Evolutionary conservation across 768 basidiomycete genomes (phyloP).

Genomic region (Pisolithus orientalis): DNA sequence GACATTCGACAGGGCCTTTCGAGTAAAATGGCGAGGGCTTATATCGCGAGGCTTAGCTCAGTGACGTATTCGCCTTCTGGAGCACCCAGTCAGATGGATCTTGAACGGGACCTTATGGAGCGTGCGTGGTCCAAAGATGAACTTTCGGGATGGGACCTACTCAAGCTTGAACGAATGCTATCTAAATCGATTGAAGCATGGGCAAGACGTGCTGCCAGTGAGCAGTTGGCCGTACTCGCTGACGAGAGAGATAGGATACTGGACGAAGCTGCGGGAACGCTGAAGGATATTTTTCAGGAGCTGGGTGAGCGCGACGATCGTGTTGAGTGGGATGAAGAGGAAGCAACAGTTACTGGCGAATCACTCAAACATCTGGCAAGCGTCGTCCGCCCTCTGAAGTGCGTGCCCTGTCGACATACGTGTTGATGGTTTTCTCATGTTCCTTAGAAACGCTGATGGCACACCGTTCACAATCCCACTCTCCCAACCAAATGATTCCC

Average conservation of each 20-base stretch:
- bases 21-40: slow-evolving; percentile 59
- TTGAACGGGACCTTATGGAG: slow-evolving; percentile 63
- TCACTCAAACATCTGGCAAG: slow-evolving; percentile 52
- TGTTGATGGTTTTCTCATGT: slow-evolving; percentile 2
- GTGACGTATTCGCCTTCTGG: slow-evolving; percentile 54
- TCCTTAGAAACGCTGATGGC: slow-evolving; percentile 38
- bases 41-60: slow-evolving; percentile 50
- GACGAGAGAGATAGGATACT: slow-evolving; percentile 50
- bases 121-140: slow-evolving; percentile 71
- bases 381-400: slow-evolving; percentile 57
- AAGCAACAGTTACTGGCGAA: slow-evolving; percentile 57
- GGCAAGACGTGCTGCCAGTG: slow-evolving; percentile 35
- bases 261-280: slow-evolving; percentile 61
- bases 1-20: slow-evolving; percentile 57
- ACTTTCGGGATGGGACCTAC: slow-evolving; percentile 60
- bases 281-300: slow-evolving; percentile 71
- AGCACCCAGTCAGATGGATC: slow-evolving; percentile 50
- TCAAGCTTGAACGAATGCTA: slow-evolving; percentile 48
- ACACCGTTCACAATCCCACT: slow-evolving; percentile 46
- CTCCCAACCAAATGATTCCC: slow-evolving; percentile 45
- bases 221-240: slow-evolving; percentile 21
- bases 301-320: slow-evolving; percentile 61
- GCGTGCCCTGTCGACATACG: slow-evolving; percentile 15
- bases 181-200: slow-evolving; percentile 53
- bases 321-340: slow-evolving; percentile 55